Evolutionary conservation across 2,329 filamentous ascomycete species (phyloP).

Genomic region (Sporothrix phasma): DNA sequence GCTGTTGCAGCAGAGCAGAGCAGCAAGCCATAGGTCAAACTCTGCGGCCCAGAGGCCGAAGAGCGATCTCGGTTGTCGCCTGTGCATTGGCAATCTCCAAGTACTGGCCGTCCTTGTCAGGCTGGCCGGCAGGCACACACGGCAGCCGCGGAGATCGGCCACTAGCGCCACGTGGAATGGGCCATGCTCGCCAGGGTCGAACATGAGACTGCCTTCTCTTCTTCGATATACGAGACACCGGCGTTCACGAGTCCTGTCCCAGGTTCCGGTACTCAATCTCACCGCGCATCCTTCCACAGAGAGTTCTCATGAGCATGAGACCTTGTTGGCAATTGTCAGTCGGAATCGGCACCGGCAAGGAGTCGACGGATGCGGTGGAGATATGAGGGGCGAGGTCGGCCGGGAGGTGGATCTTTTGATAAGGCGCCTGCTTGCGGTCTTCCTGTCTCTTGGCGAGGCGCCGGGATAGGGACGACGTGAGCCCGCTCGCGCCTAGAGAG

Average conservation of each 20-base stretch:
- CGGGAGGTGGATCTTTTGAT: conserved; percentile 46
- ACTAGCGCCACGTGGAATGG: conserved; percentile 57
- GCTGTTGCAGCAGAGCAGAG: conserved; percentile 70
- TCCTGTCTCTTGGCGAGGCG: conserved; percentile 31
- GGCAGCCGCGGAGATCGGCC: conserved; percentile 65
- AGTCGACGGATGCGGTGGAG: conserved; percentile 48
- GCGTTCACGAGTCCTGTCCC: conserved; percentile 52
- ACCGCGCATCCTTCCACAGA: conserved; percentile 72
- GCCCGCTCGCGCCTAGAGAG: not conserved
- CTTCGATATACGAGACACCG: conserved; percentile 70
- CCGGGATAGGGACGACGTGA: not conserved
- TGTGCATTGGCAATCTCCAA: conserved; percentile 47
- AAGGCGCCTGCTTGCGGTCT: conserved; percentile 37
- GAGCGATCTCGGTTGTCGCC: conserved; percentile 48
- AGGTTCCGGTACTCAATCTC: conserved; percentile 62
- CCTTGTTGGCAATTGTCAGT: conserved; percentile 60
- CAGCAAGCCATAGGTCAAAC: conserved; percentile 70
- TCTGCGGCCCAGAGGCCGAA: conserved; percentile 57
- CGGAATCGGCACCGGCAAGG: conserved; percentile 47
- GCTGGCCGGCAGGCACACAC: conserved; percentile 48
- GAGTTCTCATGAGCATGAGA: conserved; percentile 67
- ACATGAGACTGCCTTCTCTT: conserved; percentile 63
- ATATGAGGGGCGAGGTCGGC: conserved; percentile 48
- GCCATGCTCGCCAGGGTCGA: conserved; percentile 58
- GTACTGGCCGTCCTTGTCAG: conserved; percentile 37